Evolutionary conservation across 371 early-diverging fungal species (phyloP), one percentile per base, ranked within the genome.

Genomic region (Choanephora cucurbitarum): DNA sequence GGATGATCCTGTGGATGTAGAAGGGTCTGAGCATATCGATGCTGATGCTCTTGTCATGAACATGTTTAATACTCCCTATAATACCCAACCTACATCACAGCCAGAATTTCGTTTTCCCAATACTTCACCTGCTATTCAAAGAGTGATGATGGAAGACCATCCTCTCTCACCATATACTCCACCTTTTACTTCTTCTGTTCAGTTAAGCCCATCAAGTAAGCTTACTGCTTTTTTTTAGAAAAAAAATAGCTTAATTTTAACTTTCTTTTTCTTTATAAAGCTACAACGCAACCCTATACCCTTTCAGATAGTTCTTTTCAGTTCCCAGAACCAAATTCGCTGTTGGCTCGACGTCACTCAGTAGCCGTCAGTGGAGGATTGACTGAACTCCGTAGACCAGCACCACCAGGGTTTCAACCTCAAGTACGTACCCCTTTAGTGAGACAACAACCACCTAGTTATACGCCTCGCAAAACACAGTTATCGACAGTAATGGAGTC

Each of bases 221-320:
- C 28, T 28, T 28, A 28, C 5, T 28, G 28, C 28, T 28, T 28
- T 5, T 28, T 28, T 28, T 3, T 28, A 28, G 17, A 34, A 32
- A 32, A 17, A 34, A 49, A 34, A 40, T 9, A 50, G 43, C 22
- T 23, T 11, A 15, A 34, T 22, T n/a, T n/a, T n/a, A n/a, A n/a
- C n/a, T n/a, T n/a, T n/a, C n/a, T n/a, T n/a, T n/a, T n/a, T n/a
- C n/a, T n/a, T n/a, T n/a, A n/a, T n/a, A n/a, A n/a, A n/a, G n/a
- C n/a, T n/a, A n/a, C n/a, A n/a, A 21, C 48, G 32, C 57, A 56
- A 22, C 46, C 46, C 11, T 60, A 59, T 59, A 59, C 60, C 60
- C 60, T 28, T 28, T 28, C 28, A 28, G 28, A 28, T 7, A 7
- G 3, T 11, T 48, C 49, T 32, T 49, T 49, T 28, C 28, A 21